Evolutionary conservation across 31 red algal species (phyloP), one percentile per base, ranked within the genome.

Genomic region (Endocladia muricata): DNA sequence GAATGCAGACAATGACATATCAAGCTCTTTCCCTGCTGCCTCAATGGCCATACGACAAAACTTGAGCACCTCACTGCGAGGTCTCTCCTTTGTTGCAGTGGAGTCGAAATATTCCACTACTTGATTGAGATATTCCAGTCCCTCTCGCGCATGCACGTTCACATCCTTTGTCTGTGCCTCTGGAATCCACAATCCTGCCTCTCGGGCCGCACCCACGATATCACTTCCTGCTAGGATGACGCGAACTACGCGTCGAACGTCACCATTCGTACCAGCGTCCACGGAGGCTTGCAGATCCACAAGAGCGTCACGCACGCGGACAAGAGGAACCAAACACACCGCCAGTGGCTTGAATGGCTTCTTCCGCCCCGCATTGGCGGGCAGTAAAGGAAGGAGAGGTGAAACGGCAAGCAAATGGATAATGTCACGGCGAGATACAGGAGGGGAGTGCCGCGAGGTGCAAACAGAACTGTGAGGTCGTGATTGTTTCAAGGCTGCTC

Each of bases 121-220:
- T 61, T 85, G 82, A 32, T 68, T 61, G 70, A 85, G 70, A 34
- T 68, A 85, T 49, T 85, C 82, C 35, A 76, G 59, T 39, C 71
- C 82, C n/a, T 85, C 70, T 29, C 70, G 54, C 0, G 61, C 70
- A 37, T 42, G 57, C 3, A 11, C 8, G 47, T 76, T 26, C 1
- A 44, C 69, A 6, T 2, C 34, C 31, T 74, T 60, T 26, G 52
- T 38, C 13, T 52, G 15, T 2, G 22, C 40, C 9, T 30, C 34
- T 7, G 31, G 19, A 13, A 84, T 11, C 31, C 57, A 44, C 2
- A 51, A 34, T 42, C 23, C 71, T 32, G 41, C 49, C 0, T 73
- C 33, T 34, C 70, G 25, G 19, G 68, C 41, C 1, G 37, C 26
- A 22, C 47, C 33, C 58, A 54, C 32, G 37, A 85, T 19, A 38